A percentile compares a stretch with the other conserved stretches of the same genome.
Conservation (phyloP, 495 filamentous ascomycete species). For the Lophium mytilinum region DNA sequence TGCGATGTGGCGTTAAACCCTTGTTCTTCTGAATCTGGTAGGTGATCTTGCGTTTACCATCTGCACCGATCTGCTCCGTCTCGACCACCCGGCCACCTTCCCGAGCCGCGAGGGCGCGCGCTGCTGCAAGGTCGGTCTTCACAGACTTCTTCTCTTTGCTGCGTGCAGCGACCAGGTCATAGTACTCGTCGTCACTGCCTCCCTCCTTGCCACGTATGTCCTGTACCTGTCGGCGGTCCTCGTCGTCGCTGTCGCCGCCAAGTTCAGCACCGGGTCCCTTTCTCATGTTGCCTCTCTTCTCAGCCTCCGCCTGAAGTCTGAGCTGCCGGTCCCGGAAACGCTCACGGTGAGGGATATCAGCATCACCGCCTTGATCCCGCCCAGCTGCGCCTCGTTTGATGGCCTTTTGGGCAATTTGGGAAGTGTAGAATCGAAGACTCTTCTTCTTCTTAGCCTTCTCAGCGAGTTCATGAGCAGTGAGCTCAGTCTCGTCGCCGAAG, state of each 20-base stretch:
- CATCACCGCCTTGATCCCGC: conserved; percentile 79
- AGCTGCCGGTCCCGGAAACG: conserved; percentile 75
- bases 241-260: conserved; percentile 51
- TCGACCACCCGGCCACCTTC: conserved; percentile 54
- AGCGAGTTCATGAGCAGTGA: conserved; percentile 57
- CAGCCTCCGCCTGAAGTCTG: conserved; percentile 77
- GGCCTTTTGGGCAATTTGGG: conserved; percentile 85
- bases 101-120: conserved; percentile 42
- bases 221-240: conserved; percentile 47
- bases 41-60: conserved; percentile 81
- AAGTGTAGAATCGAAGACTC: conserved; percentile 90
- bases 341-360: conserved; percentile 84
- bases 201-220: conserved; percentile 38
- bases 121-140: conserved; percentile 55
- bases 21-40: conserved; percentile 97
- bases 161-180: conserved; percentile 70
- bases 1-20: conserved; percentile 77
- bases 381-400: conserved; percentile 77
- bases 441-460: conserved; percentile 83
- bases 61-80: conserved; percentile 53
- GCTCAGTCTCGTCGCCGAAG: conserved; percentile 56
- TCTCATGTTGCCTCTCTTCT: conserved; percentile 59
- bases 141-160: conserved; percentile 62
- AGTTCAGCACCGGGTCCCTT: conserved; percentile 49
- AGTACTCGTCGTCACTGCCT: conserved; percentile 66